Conservation (phyloP, 2,329 filamentous ascomycete species). For the Aureobasidium lini region DNA sequence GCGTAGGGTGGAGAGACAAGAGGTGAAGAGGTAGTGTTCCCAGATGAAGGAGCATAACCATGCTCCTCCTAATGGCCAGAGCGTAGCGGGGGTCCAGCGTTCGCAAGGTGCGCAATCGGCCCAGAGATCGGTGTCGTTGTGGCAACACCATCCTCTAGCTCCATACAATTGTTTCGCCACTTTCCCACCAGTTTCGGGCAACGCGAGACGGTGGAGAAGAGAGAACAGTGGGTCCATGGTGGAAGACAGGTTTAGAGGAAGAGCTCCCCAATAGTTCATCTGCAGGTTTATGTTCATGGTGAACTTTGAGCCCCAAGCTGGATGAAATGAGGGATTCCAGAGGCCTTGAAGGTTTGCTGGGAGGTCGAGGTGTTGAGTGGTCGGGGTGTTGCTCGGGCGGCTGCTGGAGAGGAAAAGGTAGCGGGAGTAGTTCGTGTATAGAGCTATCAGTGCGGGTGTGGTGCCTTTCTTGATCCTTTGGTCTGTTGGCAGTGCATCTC, state of each 20-base stretch:
- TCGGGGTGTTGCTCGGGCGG: constrained; percentile 31
- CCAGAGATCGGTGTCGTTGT: constrained; percentile 26
- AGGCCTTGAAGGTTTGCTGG: constrained; percentile 41
- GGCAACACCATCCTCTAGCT: constrained; percentile 22
- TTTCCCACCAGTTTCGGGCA: constrained; percentile 23
- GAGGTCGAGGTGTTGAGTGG: constrained; percentile 22
- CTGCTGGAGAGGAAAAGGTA: constrained; percentile 23
- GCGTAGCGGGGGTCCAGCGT: constrained; percentile 21
- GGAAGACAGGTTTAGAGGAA: constrained; percentile 25
- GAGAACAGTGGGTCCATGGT: constrained; percentile 37
- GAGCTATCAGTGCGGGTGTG: constrained; percentile 17
- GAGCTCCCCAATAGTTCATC: constrained; percentile 46
- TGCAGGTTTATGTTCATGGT: constrained; percentile 47
- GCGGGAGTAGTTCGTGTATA: constrained; percentile 33
- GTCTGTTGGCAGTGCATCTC: constrained; percentile 19
- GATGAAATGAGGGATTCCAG: constrained; percentile 37
- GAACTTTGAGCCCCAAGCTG: constrained; percentile 42
- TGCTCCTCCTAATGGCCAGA: constrained; percentile 25
- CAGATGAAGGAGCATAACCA: constrained; percentile 21
- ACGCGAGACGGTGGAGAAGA: constrained; percentile 31
- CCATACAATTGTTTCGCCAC: constrained; percentile 17
- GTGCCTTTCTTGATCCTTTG: background rate
- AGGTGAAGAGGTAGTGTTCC: constrained; percentile 10
- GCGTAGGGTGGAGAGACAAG: background rate
- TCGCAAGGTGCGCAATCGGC: constrained; percentile 23